Base-by-base conservation (phyloP, 2,329 filamentous ascomycete species). In the Penicillium carneum region DNA sequence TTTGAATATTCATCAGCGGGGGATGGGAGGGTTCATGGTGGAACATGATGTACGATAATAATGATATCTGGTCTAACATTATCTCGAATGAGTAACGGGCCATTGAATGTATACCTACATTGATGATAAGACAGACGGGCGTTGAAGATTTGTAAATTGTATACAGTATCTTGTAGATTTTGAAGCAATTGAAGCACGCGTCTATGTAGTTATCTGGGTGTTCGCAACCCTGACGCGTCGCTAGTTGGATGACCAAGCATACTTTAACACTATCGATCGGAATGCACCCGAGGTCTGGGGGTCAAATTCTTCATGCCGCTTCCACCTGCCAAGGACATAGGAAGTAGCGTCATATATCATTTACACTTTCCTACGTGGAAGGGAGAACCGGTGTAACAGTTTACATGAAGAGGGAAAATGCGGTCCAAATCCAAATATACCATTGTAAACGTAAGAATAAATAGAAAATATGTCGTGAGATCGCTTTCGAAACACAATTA, bases 21-120 rank as follows among this genome's bases (percentile, higher is more conserved):
- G 46, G 29, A 45, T 38, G 36, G 20, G 38, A 14, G 55, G 47
- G 84, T 98, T 96, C 84, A 97, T 97, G 76, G 94, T 96, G 63
- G n/a, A 49, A 49, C 18, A 43, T 59, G 51, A 56, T 60, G 74
- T 98, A 98, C 20, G 91, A 96, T 62, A 69, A 39, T 56, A 39
- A 56, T 56, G 51, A 60, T 55, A 60, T 60, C 14, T 60, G 51
- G 51, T 56, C 45, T 43, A 23, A 69, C 45, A 60, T 62, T 46
- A 46, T 56, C 39, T 47, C 54, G 57, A 48, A 52, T 58, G 50
- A 63, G 20, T 50, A n/a, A 14, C n/a, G 55, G 51, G 39, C 23
- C 47, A 50, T 12, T 20, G 46, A 57, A 61, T 61, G 23, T 46
- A 57, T 41, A 26, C 41, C 31, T 36, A 36, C n/a, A 41, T 61